Percentiles rank a stretch among this genome's conserved stretches.
These are phyloP conservation scores for Epichloe elymi DNA, from an alignment of 2,329 filamentous ascomycete species.

Conservation along the genomic window DNA sequence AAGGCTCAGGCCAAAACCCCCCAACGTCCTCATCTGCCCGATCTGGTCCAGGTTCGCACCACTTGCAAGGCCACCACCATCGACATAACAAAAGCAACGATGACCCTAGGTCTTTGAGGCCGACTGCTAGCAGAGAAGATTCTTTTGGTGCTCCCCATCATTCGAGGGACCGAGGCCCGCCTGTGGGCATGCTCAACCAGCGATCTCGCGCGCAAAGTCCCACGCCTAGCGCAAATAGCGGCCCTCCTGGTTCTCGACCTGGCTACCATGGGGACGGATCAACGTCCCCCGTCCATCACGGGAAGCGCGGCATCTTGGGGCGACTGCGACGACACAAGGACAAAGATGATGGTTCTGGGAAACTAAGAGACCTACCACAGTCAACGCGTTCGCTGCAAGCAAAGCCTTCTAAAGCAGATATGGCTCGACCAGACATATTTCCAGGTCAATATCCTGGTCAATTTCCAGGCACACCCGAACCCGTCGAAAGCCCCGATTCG, in stretches of 20 bases:
- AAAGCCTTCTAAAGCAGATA: slow-evolving; percentile 35
- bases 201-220: slow-evolving; percentile 63
- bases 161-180: slow-evolving; percentile 39
- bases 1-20: slow-evolving; percentile 32
- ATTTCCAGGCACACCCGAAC: slow-evolving; percentile 16
- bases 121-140: slow-evolving; percentile 66
- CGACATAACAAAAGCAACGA: slow-evolving; percentile 60
- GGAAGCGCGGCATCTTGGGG: slow-evolving; percentile 37
- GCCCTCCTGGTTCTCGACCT: slow-evolving; percentile 34
- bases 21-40: slow-evolving; percentile 50
- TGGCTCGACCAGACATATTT: slow-evolving; percentile 25
- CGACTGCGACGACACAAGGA: slow-evolving; percentile 39
- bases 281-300: slow-evolving; percentile 40
- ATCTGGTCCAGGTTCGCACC: slow-evolving; percentile 46
- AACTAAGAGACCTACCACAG: slow-evolving; percentile 34
- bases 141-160: slow-evolving; percentile 27
- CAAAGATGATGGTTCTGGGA: slow-evolving; percentile 37
- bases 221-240: slow-evolving; percentile 61
- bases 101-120: slow-evolving; percentile 51
- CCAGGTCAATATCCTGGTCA: slow-evolving; percentile 20
- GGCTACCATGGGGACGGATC: slow-evolving; percentile 35
- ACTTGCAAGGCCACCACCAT: slow-evolving; percentile 50
- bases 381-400: slow-evolving; percentile 40
- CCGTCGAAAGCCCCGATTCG: slow-evolving; percentile 18
- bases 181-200: slow-evolving; percentile 31